Evolutionary conservation across 2,329 filamentous ascomycete genomes (phyloP).

Genomic region (Corinectria fuckeliana): DNA sequence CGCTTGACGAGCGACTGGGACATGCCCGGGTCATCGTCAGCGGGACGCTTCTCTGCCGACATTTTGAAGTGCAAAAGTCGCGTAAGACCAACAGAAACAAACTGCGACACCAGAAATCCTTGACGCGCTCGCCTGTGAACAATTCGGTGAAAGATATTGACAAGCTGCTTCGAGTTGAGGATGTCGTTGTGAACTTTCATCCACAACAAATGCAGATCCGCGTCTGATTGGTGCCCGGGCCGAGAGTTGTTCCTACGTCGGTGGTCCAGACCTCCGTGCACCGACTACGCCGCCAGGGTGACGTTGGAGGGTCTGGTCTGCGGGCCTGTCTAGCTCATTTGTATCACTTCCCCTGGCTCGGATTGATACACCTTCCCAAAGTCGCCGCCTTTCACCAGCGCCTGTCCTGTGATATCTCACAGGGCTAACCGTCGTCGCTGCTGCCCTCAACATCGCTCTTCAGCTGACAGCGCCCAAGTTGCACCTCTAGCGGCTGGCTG

Average conservation of each 20-base stretch:
- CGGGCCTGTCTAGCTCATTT: conserved; percentile 3
- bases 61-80: conserved; percentile 55
- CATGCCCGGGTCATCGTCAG: conserved; percentile 80
- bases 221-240: conserved; percentile 43
- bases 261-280: conserved; percentile 31
- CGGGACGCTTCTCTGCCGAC: conserved; percentile 91
- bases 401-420: neutral
- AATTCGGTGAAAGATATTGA: conserved; percentile 11
- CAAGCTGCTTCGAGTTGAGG: conserved; percentile 23
- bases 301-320: conserved; percentile 22
- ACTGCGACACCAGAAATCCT: conserved; percentile 18
- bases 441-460: neutral
- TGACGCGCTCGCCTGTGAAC: conserved; percentile 10
- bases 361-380: neutral
- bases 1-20: conserved; percentile 88
- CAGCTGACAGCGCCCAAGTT: neutral
- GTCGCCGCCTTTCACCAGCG: neutral
- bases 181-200: conserved; percentile 26
- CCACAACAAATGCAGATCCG: conserved; percentile 25
- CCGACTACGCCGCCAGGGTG: conserved; percentile 29
- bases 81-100: neutral
- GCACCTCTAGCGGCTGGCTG: neutral
- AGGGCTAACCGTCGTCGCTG: neutral
- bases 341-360: conserved; percentile 24
- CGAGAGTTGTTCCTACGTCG: conserved; percentile 44